Evolutionary conservation across 768 basidiomycete species (phyloP).

Genomic region (Russula dissimulans): DNA sequence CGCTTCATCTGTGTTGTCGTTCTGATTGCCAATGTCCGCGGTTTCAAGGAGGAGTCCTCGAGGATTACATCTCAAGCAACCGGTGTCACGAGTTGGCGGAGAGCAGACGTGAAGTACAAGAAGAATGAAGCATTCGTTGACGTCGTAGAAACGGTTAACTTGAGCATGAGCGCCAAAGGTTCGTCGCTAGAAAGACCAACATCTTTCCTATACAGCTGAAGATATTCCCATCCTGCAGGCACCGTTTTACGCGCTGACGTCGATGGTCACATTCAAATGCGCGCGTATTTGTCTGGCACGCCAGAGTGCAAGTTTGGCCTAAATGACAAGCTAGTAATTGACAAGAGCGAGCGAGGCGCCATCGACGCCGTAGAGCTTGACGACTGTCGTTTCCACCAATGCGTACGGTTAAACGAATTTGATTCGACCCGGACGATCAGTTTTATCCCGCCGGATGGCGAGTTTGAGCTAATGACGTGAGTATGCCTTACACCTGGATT

Average conservation of each 20-base stretch:
- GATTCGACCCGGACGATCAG: constrained; percentile 90
- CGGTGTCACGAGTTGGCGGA: constrained; percentile 91
- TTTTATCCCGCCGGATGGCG: constrained; percentile 96
- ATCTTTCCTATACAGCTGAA: neutral
- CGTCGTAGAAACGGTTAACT: constrained; percentile 92
- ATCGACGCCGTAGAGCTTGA: constrained; percentile 87
- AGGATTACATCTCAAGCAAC: constrained; percentile 98
- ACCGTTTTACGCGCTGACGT: constrained; percentile 91
- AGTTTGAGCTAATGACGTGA: constrained; percentile 96
- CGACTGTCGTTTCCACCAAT: constrained; percentile 98
- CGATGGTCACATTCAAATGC: constrained; percentile 96
- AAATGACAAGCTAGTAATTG: constrained; percentile 96
- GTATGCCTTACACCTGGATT: constrained; percentile 21
- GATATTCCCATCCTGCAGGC: constrained; percentile 36
- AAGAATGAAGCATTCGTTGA: constrained; percentile 99
- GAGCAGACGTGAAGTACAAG: constrained; percentile 95
- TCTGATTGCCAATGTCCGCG: neutral
- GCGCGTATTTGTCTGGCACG: constrained; percentile 91
- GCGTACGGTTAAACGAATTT: constrained; percentile 90
- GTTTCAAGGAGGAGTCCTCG: constrained; percentile 80
- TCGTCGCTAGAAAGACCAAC: constrained; percentile 16
- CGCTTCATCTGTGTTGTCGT: neutral
- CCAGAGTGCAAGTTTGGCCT: constrained; percentile 99
- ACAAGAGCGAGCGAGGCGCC: constrained; percentile 59
- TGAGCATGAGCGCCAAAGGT: constrained; percentile 98